Evolutionary conservation across 306 rosid species (phyloP).

Genomic region (Cucumis sativus): DNA sequence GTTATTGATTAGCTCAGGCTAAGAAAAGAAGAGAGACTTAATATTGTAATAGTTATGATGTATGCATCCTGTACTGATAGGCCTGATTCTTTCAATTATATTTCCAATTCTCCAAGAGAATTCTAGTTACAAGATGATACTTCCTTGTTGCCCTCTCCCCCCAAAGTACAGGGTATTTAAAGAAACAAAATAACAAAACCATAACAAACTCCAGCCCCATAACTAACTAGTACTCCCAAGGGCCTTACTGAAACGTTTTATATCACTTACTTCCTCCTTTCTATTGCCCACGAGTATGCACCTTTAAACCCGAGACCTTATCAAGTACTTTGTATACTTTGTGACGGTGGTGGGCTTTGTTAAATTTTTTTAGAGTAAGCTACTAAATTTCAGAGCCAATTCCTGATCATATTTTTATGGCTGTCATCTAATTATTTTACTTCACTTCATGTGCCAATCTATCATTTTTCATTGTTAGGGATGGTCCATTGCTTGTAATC

Average conservation of each 20-base stretch:
- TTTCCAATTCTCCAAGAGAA: too few relatives aligned
- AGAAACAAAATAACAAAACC: too few relatives aligned
- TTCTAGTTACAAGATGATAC: too few relatives aligned
- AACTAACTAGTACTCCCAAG: too few relatives aligned
- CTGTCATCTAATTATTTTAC: not conserved
- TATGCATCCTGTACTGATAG: not conserved
- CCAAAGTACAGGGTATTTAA: too few relatives aligned
- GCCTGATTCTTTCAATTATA: too few relatives aligned
- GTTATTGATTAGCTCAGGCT: not conserved
- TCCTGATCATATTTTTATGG: not conserved
- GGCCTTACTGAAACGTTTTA: too few relatives aligned
- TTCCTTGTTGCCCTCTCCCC: too few relatives aligned
- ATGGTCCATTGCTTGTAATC: conserved; percentile 73
- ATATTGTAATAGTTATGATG: not conserved
- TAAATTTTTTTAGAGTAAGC: not conserved
- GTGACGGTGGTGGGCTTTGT: not conserved
- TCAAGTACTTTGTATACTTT: not conserved
- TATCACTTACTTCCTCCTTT: too few relatives aligned
- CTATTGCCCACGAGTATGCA: too few relatives aligned
- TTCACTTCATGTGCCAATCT: not conserved
- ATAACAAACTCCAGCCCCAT: too few relatives aligned
- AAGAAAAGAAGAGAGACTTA: not conserved
- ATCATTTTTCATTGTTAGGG: conserved; percentile 25
- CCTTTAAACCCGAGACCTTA: too few relatives aligned
- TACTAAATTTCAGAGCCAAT: not conserved